These are phyloP conservation scores for Suhomyces ambrosiae DNA, from an alignment of 1,139 yeast genomes.

Conservation along the genomic window DNA sequence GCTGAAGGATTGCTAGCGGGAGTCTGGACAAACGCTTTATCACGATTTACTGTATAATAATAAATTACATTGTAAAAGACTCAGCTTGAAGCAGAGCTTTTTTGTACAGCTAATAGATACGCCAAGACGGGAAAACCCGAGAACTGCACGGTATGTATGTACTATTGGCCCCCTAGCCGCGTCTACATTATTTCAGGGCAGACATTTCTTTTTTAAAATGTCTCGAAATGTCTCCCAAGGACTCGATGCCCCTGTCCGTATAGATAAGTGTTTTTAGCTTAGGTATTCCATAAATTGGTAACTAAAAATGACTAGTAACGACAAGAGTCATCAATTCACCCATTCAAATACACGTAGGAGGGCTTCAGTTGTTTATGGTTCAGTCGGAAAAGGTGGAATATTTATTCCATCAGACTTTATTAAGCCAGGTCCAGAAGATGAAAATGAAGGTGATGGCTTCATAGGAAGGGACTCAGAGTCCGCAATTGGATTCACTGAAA, in stretches of 20 bases:
- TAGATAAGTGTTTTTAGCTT: background rate
- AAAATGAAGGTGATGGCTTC: conserved; percentile 16
- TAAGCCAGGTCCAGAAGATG: conserved; percentile 10
- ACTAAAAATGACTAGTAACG: conserved; percentile 6
- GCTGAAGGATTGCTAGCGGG: too few relatives aligned
- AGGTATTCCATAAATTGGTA: background rate
- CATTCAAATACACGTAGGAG: conserved; percentile 52
- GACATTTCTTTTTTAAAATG: conserved; percentile 4
- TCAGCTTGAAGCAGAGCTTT: too few relatives aligned
- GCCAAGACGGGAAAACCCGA: too few relatives aligned
- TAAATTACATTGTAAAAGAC: background rate
- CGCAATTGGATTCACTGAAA: conserved; percentile 17
- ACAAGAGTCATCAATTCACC: conserved; percentile 41
- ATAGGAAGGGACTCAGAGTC: conserved; percentile 1
- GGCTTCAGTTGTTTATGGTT: conserved; percentile 56
- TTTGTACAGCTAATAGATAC: too few relatives aligned
- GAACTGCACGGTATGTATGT: too few relatives aligned
- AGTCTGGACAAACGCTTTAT: background rate
- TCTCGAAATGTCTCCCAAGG: background rate
- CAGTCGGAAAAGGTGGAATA: conserved; percentile 55
- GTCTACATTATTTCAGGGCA: too few relatives aligned
- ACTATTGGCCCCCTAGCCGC: too few relatives aligned
- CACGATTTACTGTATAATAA: conserved; percentile 4
- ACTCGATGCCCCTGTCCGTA: background rate
- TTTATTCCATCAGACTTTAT: conserved; percentile 55